Evolutionary conservation across 1,284 basidiomycete genomes (phyloP), one percentile per base, ranked within the genome.

Genomic region (Naganishia liquefaciens): DNA sequence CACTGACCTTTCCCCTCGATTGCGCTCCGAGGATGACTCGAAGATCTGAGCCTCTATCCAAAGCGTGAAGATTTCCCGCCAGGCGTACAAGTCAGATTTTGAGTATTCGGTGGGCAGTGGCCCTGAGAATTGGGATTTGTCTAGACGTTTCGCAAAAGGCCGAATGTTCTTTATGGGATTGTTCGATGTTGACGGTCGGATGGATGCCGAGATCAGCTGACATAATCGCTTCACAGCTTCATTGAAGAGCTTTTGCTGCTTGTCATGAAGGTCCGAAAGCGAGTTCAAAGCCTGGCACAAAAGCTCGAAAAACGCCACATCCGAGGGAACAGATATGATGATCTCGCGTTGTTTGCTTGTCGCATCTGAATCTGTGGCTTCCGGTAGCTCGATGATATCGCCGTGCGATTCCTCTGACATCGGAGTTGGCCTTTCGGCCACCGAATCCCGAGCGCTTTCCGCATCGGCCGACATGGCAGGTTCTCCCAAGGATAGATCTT

Each of bases 41-140:
- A 96, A 97, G 6, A 97, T 87, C 73, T 95, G 88, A 1, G 86
- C 80, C 70, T 97, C 92, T 58, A 91, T 82, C 80, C 95, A 97
- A 2, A 95, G 79, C 54, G 87, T 85, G 73, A 98, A 96, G 39
- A 97, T 89, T 77, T 92, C 87, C 37, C 94, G 82, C 94, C 94
- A 97, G 3, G 86, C 85, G 73, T 92, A 93, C n/a, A 98, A 79
- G 72, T 98, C 94, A 25, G 83, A 82, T 70, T 83, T 17, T 5
- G 71, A 61, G 55, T 52, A 72, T 67, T 52, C 68, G 58, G 67
- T 74, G 60, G 39, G 68, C 54, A 68, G 28, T 66, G 68, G 42
- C 49, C 63, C 33, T 78, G 80, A 0, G 83, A 79, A 70, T 85
- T 80, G 21, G 17, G 50, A 40, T 53, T 67, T 67, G 15, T 47